phyloP scores from a whole-genome alignment of 495 filamentous ascomycete species.

The Talaromyces trachyspermus region DNA sequence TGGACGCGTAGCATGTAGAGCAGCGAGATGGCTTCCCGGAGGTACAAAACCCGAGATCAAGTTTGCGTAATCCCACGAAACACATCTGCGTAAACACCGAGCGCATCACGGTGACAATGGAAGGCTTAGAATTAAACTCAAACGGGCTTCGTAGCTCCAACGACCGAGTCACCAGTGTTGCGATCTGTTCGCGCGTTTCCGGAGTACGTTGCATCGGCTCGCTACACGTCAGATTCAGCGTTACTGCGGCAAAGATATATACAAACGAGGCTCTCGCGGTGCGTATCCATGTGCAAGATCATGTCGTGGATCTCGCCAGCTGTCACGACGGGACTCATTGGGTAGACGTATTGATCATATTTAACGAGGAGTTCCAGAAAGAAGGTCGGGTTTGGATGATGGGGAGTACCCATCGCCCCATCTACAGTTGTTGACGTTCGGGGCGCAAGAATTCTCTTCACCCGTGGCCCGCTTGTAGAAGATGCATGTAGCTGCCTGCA shows the following conservation, averaged over 20 bases:
- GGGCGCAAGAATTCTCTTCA: background rate
- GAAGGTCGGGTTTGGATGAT: constrained; percentile 12
- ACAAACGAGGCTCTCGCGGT: constrained; percentile 18
- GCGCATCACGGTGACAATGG: constrained; percentile 15
- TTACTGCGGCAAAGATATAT: constrained; percentile 23
- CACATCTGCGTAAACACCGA: constrained; percentile 22
- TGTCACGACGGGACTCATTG: constrained; percentile 23
- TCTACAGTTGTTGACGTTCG: background rate
- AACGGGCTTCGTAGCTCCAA: constrained; percentile 18
- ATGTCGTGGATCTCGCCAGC: constrained; percentile 14
- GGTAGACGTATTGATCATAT: constrained; percentile 22
- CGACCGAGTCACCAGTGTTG: constrained; percentile 16
- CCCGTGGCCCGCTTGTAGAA: background rate
- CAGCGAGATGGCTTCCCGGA: constrained; percentile 23
- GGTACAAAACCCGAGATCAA: constrained; percentile 25
- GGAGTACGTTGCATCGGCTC: constrained; percentile 8
- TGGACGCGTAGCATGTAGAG: constrained; percentile 20
- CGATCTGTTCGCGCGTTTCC: constrained; percentile 11
- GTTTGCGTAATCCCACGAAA: constrained; percentile 17
- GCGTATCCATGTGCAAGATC: constrained; percentile 16
- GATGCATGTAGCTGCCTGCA: background rate
- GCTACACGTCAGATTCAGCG: constrained; percentile 16
- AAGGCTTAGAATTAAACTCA: constrained; percentile 14
- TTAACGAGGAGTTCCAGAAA: constrained; percentile 16
- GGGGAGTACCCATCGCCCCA: constrained; percentile 4